Base-by-base conservation (phyloP, 2,329 filamentous ascomycete species). In the Aspergillus carbonarius region DNA sequence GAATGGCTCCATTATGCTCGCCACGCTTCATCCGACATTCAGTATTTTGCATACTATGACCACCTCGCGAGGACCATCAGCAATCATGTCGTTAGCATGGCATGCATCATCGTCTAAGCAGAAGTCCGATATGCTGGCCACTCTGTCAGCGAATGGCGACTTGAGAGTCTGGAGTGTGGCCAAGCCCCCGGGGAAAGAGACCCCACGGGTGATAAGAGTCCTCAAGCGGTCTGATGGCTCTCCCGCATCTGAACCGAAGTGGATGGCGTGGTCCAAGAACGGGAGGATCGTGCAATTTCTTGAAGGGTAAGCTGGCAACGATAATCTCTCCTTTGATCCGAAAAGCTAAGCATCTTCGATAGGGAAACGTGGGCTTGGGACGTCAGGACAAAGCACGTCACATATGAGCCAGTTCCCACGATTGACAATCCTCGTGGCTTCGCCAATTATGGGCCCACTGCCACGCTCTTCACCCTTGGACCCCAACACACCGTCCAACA, bases 181-280 rank as follows among this genome's bases (percentile, higher is more conserved):
- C 18, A 99, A 98, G 76, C 85, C 60, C 80, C 88, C 73, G 82
- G 87, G 72, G 76, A 84, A 67, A 49, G 90, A 96, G 66, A 83
- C 88, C 17, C 93, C 93, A 35, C 93, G 93, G 70, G 90, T 97
- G 7, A 96, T 98, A 60, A 85, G 95, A 62, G 88, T 96, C 27
- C 79, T 99, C 50, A 93, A 91, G 73, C 84, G 90, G 67, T 87
- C 87, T 7, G 92, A 96, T 61, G 55, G 55, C 4, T 87, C 87
- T 64, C 87, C 84, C 65, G 79, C 86, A 34, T 78, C 86, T 2
- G 92, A 92, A 1, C 89, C 91, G 37, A 96, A 96, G 72, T 99
- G 95, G 95, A 93, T 97, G 82, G 90, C 88, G 18, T 99, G 95
- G 95, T 98, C 95, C 0, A 98, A 97, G 78, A 98, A 96, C 78